Percentiles rank a stretch among this genome's conserved stretches.
Conservation (phyloP, 768 basidiomycete species). For the Epithele typhae region DNA sequence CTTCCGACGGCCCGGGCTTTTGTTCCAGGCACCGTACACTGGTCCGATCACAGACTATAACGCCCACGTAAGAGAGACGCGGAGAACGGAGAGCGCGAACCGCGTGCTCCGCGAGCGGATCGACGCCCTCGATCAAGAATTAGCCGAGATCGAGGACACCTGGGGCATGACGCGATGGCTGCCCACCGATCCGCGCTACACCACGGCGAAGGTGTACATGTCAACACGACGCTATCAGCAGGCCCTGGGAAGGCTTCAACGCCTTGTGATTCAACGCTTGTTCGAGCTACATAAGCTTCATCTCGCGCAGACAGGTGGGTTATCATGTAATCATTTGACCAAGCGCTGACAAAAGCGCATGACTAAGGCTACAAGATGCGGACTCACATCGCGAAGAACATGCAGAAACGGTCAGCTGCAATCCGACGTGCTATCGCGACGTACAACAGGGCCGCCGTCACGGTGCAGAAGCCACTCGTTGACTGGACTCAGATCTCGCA, state of each 20-base stretch:
- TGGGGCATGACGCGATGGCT: slow-evolving; percentile 25
- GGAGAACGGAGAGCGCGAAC: no score
- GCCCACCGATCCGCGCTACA: slow-evolving; percentile 21
- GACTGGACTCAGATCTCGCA: slow-evolving; percentile 23
- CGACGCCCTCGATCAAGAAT: slow-evolving; percentile 14
- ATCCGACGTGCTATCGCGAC: slow-evolving; percentile 21
- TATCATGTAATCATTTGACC: background rate
- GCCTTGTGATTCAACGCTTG: slow-evolving; percentile 29
- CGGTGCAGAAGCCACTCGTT: slow-evolving; percentile 2
- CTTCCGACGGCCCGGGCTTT: background rate
- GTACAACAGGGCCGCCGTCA: slow-evolving; percentile 16
- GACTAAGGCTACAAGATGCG: slow-evolving; percentile 26
- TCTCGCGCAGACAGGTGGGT: slow-evolving; percentile 30
- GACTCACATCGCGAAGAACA: slow-evolving; percentile 25
- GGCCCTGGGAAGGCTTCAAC: slow-evolving; percentile 30
- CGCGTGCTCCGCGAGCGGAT: slow-evolving; percentile 12
- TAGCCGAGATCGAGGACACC: slow-evolving; percentile 18
- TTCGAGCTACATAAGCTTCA: slow-evolving; percentile 37
- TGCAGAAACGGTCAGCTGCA: slow-evolving; percentile 20
- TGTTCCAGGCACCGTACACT: slow-evolving; percentile 9
- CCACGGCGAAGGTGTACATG: slow-evolving; percentile 11
- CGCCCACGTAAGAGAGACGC: no score
- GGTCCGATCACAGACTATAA: slow-evolving; percentile 20
- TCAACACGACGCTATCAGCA: slow-evolving; percentile 19
- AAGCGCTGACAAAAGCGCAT: background rate